Conservation (phyloP, 345 rosid genomes). For the Bruguiera sexangula region DNA sequence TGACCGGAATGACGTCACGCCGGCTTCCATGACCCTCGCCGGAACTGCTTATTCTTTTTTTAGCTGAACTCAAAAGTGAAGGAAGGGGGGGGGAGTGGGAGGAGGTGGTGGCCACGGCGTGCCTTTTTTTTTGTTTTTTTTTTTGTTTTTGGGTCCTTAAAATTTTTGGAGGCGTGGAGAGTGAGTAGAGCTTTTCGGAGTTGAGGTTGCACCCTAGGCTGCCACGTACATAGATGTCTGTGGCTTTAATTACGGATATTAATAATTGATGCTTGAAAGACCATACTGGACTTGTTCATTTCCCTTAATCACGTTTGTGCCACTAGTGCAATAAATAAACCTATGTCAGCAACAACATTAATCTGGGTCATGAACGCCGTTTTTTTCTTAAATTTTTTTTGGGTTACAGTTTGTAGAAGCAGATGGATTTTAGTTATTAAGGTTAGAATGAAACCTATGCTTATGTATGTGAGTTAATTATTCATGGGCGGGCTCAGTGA, state of each 20-base stretch:
- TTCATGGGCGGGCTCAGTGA: no score
- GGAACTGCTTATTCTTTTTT: no score
- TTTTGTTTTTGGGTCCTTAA: background rate
- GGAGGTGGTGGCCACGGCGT: constrained; percentile 1
- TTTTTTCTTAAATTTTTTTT: no score
- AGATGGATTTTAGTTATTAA: no score
- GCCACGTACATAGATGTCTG: constrained; percentile 60
- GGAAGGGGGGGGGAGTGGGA: background rate
- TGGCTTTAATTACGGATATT: constrained; percentile 21
- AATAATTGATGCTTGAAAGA: constrained; percentile 27
- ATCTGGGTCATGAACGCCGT: no score
- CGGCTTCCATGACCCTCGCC: constrained; percentile 36
- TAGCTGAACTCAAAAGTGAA: background rate
- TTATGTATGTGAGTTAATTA: no score
- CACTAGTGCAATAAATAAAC: background rate
- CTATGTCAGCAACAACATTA: no score
- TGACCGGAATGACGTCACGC: constrained; percentile 51
- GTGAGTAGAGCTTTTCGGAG: constrained; percentile 25
- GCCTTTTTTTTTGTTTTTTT: background rate
- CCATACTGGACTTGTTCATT: constrained; percentile 6
- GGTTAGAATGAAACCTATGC: no score
- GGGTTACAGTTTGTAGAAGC: no score
- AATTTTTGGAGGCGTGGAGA: constrained; percentile 8
- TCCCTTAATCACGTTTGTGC: constrained; percentile 11
- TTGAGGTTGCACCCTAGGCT: constrained; percentile 62